Base-by-base conservation (phyloP, 2,329 filamentous ascomycete genomes). In the Ophiostoma ulmi region DNA sequence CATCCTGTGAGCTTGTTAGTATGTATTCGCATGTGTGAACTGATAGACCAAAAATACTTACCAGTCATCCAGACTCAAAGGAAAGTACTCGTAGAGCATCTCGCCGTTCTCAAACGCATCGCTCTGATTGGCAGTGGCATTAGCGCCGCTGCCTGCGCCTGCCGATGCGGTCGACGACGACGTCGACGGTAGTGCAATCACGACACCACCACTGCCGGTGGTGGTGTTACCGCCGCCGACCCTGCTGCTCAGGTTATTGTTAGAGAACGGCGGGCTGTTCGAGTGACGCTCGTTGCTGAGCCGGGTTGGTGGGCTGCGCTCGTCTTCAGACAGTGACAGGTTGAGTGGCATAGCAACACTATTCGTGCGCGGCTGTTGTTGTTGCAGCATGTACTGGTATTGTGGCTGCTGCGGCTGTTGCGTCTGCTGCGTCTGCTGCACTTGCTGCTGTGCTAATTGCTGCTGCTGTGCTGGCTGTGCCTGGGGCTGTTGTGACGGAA, bases 41-140 rank as follows among this genome's bases (percentile, higher is more conserved):
- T 13, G 10, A 17, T 17, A 44, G 7, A 44, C 3, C 2, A 14
- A 20, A 39, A 26, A 11, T 8, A 48, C 22, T 55, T 78, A 87
- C 91, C 91, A 97, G 77, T 97, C 94, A 78, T 97, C 93, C 72
- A 97, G 81, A 67, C 91, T 93, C 20, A 98, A 83, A 0, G 94
- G 94, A 74, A 98, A 97, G 78, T 98, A 97, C 80, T 98, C 94
- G 78, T 97, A 97, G 22, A 97, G 82, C 74, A 94, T 82, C 79
- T 97, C 94, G 0, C 90, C 90, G 75, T 90, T 90, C 75, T 97
- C 93, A 74, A 89, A 81, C 44, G 91, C 85, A 77, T 73, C 73
- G 63, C 87, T 79, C 31, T 80, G 79, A 39, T 48, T 17, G n/a
- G n/a, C 10, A 13, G 65, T 22, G n/a, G 65, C 39, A 44, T 26